Evolutionary conservation across 2,329 filamentous ascomycete species (phyloP).

Genomic region (Sarocladium oryzae): DNA sequence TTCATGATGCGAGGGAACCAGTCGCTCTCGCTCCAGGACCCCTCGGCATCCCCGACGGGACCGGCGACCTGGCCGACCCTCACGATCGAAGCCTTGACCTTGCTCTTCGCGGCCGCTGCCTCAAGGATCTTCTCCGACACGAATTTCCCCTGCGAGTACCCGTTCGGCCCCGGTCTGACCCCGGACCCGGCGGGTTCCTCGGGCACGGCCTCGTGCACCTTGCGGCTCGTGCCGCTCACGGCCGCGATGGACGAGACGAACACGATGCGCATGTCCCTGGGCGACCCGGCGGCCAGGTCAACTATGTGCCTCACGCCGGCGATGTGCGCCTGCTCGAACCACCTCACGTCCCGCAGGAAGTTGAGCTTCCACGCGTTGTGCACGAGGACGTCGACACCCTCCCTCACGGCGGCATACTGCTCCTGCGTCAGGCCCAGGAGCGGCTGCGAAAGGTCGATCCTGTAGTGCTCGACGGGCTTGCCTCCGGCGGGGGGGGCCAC

Average conservation of each 20-base stretch:
- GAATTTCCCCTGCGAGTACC: background rate
- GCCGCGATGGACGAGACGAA: background rate
- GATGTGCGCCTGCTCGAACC: slow-evolving; percentile 43
- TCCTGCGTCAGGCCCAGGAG: slow-evolving; percentile 15
- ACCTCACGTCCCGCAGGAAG: slow-evolving; percentile 44
- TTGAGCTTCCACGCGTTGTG: slow-evolving; percentile 51
- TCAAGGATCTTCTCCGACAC: background rate
- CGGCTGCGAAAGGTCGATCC: slow-evolving; percentile 14
- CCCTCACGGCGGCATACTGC: slow-evolving; percentile 23
- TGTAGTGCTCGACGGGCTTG: slow-evolving; percentile 8
- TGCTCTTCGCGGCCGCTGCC: background rate
- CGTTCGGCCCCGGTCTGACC: background rate
- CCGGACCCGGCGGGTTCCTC: background rate
- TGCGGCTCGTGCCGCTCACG: background rate
- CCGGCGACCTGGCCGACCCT: background rate
- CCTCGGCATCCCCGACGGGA: background rate
- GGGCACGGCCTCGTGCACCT: background rate
- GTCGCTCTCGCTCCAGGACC: background rate
- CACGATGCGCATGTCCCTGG: background rate
- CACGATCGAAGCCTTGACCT: background rate
- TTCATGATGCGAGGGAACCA: background rate
- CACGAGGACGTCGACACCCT: slow-evolving; percentile 35
- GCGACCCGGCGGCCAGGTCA: slow-evolving; percentile 18
- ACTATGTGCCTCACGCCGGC: slow-evolving; percentile 39
- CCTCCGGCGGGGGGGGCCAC: background rate